A percentile compares a stretch with the other conserved stretches of the same genome.
These are phyloP conservation scores for Colletotrichum aenigma DNA, from an alignment of 2,329 filamentous ascomycete species.

Conservation along the genomic window DNA sequence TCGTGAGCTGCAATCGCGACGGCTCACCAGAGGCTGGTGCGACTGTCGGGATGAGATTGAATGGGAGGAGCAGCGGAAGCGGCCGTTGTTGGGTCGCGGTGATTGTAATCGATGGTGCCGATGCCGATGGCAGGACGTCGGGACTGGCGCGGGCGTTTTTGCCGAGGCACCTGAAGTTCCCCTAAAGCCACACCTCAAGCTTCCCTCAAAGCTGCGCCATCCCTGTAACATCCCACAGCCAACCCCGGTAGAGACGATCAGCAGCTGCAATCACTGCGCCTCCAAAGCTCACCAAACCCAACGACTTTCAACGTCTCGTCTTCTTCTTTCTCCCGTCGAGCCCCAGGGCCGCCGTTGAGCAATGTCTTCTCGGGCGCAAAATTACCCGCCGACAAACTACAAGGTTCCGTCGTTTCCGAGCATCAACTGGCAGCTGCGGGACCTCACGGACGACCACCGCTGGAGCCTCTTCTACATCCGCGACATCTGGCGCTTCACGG, in stretches of 20 bases:
- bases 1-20: constrained; percentile 33
- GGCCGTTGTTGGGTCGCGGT: neutral
- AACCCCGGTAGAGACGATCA: constrained; percentile 6
- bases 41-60: neutral
- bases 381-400: constrained; percentile 58
- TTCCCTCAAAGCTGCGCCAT: constrained; percentile 3
- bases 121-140: constrained; percentile 9
- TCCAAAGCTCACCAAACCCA: constrained; percentile 1
- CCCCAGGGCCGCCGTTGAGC: neutral
- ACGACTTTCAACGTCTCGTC: neutral
- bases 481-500: constrained; percentile 87
- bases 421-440: constrained; percentile 74
- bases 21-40: neutral
- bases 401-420: constrained; percentile 76
- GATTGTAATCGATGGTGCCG: neutral
- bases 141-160: constrained; percentile 18
- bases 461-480: constrained; percentile 72
- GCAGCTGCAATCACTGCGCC: neutral
- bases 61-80: neutral
- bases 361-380: constrained; percentile 9
- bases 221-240: constrained; percentile 5
- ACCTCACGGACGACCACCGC: constrained; percentile 41
- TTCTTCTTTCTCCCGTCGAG: neutral
- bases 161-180: constrained; percentile 29
- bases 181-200: constrained; percentile 17